Evolutionary conservation across 371 early-diverging fungal species (phyloP).

Genomic region (Mucor piriformis): DNA sequence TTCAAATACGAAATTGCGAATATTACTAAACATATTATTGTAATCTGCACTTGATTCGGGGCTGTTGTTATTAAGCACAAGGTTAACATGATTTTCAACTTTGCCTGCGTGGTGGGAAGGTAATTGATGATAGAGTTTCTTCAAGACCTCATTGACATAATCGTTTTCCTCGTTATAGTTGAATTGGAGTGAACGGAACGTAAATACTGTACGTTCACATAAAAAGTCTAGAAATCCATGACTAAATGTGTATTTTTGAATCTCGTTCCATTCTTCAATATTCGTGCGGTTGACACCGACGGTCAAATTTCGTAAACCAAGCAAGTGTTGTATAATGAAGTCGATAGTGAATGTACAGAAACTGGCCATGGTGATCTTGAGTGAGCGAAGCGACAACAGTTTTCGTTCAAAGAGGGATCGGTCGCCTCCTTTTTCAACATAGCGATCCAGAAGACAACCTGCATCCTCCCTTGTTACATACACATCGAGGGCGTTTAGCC

Average conservation of each 20-base stretch:
- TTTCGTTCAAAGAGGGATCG: not conserved
- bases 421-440: not conserved
- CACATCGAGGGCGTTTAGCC: not conserved
- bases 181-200: not conserved
- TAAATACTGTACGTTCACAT: not conserved
- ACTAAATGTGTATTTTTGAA: not conserved
- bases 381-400: not conserved
- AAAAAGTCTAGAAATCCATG: not conserved
- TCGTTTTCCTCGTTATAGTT: slow-evolving; percentile 10
- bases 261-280: slow-evolving; percentile 2
- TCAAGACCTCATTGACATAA: not conserved
- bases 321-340: slow-evolving; percentile 1
- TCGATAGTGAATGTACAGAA: slow-evolving; percentile 6
- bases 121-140: not conserved
- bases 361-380: not conserved
- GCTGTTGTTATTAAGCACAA: slow-evolving; percentile 3
- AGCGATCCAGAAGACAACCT: not conserved
- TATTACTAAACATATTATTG: slow-evolving; percentile 10
- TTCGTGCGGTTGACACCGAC: not conserved
- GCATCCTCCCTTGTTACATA: slow-evolving; percentile 2
- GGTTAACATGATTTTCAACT: not conserved
- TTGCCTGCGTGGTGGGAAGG: not conserved
- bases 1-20: slow-evolving; percentile 2
- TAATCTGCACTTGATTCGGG: slow-evolving; percentile 3
- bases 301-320: not conserved